Evolutionary conservation across 2,329 filamentous ascomycete genomes (phyloP).

Genomic region (Cytospora piceicola): DNA sequence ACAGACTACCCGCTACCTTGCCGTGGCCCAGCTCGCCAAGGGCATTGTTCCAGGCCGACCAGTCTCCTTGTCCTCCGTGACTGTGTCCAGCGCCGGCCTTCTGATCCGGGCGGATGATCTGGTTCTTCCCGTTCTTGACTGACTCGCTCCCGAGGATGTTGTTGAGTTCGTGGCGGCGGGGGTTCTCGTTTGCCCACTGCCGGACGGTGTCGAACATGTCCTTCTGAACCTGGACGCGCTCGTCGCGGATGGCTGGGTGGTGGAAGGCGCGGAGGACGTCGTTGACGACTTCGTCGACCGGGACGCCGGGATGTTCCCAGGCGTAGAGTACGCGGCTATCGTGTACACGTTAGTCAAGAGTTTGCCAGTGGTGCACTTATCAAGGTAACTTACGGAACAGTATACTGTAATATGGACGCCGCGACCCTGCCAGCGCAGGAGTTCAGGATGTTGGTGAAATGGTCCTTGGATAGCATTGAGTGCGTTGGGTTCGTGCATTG

Average conservation of each 20-base stretch:
- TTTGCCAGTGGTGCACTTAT: neutral
- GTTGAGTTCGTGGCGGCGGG: conserved; percentile 71
- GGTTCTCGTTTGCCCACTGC: conserved; percentile 74
- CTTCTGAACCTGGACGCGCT: conserved; percentile 76
- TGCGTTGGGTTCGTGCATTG: conserved; percentile 78
- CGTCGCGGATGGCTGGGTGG: conserved; percentile 81
- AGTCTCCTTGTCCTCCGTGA: conserved; percentile 35
- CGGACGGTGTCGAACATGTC: conserved; percentile 89
- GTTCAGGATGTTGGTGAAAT: conserved; percentile 80
- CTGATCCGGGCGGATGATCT: conserved; percentile 52
- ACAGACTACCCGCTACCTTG: conserved; percentile 62
- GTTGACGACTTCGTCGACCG: conserved; percentile 79
- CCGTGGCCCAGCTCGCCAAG: conserved; percentile 51
- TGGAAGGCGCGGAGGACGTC: conserved; percentile 87
- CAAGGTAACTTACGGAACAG: conserved; percentile 66
- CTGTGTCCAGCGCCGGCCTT: conserved; percentile 38
- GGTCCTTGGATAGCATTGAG: conserved; percentile 82
- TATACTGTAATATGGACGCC: conserved; percentile 79
- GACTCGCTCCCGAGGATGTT: conserved; percentile 79
- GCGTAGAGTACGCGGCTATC: conserved; percentile 78
- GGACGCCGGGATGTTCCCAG: conserved; percentile 85
- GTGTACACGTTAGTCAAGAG: conserved; percentile 33
- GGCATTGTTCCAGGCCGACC: conserved; percentile 45
- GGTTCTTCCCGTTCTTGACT: conserved; percentile 82
- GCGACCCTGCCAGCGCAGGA: conserved; percentile 76